Base-by-base conservation (phyloP, 2,329 filamentous ascomycete genomes). In the Coniella vitis region DNA sequence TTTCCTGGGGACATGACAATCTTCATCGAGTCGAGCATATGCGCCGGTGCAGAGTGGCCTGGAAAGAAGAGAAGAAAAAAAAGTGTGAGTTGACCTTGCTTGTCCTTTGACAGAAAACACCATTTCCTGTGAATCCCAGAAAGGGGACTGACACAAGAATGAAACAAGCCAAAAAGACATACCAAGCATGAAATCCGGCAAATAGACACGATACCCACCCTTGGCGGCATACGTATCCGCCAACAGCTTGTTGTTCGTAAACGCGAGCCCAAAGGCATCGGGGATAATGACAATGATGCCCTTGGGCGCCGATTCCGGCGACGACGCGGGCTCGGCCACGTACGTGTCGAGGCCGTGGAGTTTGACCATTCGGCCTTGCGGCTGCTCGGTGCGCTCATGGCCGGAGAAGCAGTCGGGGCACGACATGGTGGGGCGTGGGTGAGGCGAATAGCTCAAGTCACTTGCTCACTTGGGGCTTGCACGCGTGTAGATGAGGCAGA, bases 141-240 rank as follows among this genome's bases (percentile, higher is more conserved):
- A n/a, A n/a, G n/a, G n/a, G n/a, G n/a, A n/a, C n/a, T n/a, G n/a
- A n/a, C n/a, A n/a, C n/a, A n/a, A n/a, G n/a, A n/a, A n/a, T n/a
- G n/a, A n/a, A n/a, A 29, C 25, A 29, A 5, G 10, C 25, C 25
- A 29, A 29, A 29, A 29, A 13, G 3, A 5, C 54, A 20, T 43
- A 67, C 66, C 66, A 1, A 60, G 53, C 65, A 80, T 79, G 46
- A 81, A 78, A 48, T 81, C 76, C 0, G 77, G 78, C n/a, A 76
- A 54, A 52, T 76, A 75, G 32, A 81, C 75, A 8, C 61, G 64
- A 56, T 70, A 78, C 13, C 64, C 63, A 4, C 70, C 70, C 56
- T 72, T 72, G 50, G 67, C 65, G n/a, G 76, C 75, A 55, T 77
- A 78, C 37, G 63, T 61, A 56, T 81, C 78, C 4, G 75, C 75